These are phyloP conservation scores for Atkinsonella hypoxylon DNA, from an alignment of 2,329 filamentous ascomycete genomes.

Conservation along the genomic window DNA sequence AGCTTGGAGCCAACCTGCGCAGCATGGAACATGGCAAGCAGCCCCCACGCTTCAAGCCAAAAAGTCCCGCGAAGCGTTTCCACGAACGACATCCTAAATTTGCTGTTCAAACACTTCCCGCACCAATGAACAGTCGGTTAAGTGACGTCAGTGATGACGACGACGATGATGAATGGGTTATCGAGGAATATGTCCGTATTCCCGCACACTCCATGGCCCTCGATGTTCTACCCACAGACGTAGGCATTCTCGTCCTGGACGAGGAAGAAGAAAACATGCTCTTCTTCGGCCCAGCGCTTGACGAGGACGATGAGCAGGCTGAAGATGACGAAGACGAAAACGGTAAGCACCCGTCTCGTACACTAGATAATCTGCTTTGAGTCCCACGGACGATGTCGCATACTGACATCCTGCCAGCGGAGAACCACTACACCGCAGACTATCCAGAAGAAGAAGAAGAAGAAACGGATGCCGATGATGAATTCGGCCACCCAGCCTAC, in stretches of 20 bases:
- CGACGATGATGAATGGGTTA: conserved; percentile 46
- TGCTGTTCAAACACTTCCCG: neutral
- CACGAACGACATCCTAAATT: conserved; percentile 41
- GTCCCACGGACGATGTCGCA: neutral
- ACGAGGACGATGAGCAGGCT: conserved; percentile 47
- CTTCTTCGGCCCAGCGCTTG: conserved; percentile 49
- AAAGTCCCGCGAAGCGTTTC: conserved; percentile 41
- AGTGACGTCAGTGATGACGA: conserved; percentile 32
- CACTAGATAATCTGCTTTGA: too few relatives aligned
- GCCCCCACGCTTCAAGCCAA: conserved; percentile 40
- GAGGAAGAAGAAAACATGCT: conserved; percentile 45
- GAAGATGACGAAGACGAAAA: conserved; percentile 56
- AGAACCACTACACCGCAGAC: conserved; percentile 68
- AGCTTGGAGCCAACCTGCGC: conserved; percentile 42
- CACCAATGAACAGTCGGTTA: conserved; percentile 20
- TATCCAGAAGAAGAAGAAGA: conserved; percentile 74
- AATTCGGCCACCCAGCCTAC: conserved; percentile 41
- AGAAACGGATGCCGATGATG: conserved; percentile 53
- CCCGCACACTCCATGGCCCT: conserved; percentile 37
- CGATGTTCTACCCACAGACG: conserved; percentile 34
- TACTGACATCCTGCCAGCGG: conserved; percentile 34
- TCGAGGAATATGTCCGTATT: conserved; percentile 53
- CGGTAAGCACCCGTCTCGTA: conserved; percentile 27
- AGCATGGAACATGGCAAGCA: conserved; percentile 31
- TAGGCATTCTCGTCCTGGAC: conserved; percentile 46